These are phyloP conservation scores for Alternaria atra DNA, from an alignment of 2,329 filamentous ascomycete species.

Conservation along the genomic window DNA sequence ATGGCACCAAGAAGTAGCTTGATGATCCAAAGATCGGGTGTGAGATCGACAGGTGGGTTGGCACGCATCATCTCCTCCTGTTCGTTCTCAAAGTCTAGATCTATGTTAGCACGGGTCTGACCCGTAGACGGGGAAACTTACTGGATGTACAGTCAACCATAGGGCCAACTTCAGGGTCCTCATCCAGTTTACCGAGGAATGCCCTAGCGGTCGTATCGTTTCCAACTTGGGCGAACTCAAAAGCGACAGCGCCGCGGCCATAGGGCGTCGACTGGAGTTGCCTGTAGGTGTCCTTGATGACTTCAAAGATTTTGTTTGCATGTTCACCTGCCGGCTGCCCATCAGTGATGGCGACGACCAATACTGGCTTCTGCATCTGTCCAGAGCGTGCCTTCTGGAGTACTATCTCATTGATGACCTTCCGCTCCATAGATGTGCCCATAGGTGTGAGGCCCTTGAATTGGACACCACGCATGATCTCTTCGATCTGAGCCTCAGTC, in stretches of 20 bases:
- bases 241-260: conserved; percentile 67
- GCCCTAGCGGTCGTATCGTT: conserved; percentile 71
- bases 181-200: conserved; percentile 71
- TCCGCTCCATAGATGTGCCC: conserved; percentile 68
- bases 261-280: conserved; percentile 57
- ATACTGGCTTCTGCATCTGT: conserved; percentile 68
- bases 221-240: conserved; percentile 75
- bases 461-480: conserved; percentile 65
- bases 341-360: conserved; percentile 72
- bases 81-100: conserved; percentile 70
- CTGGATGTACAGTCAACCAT: conserved; percentile 75
- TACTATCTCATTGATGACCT: conserved; percentile 70
- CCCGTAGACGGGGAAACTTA: conserved; percentile 50
- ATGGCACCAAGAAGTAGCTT: conserved; percentile 74
- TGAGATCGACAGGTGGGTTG: conserved; percentile 69
- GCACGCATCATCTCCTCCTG: conserved; percentile 71
- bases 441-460: conserved; percentile 74
- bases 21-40: conserved; percentile 71
- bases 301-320: conserved; percentile 64
- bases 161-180: conserved; percentile 67
- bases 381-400: conserved; percentile 61
- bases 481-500: conserved; percentile 65
- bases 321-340: conserved; percentile 72
- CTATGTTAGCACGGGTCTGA: conserved; percentile 9
- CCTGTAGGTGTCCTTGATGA: conserved; percentile 61